Evolutionary conservation across 805 yeast genomes (phyloP).

Genomic region (Zygosaccharomyces kombuchaensis): DNA sequence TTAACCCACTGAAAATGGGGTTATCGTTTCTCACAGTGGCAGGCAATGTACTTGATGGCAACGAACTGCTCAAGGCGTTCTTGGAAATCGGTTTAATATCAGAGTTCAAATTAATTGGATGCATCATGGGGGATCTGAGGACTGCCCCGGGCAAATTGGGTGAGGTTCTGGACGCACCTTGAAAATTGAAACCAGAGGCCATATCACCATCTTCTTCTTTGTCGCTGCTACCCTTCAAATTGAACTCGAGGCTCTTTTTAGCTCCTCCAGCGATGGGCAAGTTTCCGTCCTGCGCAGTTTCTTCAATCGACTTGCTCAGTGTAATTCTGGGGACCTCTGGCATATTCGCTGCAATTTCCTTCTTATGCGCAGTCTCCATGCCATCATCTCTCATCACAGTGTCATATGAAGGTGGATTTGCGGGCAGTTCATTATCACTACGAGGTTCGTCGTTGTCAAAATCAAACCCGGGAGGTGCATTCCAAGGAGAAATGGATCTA

Average conservation of each 20-base stretch:
- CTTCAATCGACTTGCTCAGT: slow-evolving; percentile 9
- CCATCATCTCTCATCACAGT: slow-evolving; percentile 25
- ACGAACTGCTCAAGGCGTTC: not conserved
- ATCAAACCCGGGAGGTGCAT: slow-evolving; percentile 24
- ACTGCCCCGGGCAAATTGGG: slow-evolving; percentile 36
- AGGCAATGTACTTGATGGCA: slow-evolving; percentile 13
- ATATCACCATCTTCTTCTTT: slow-evolving; percentile 29
- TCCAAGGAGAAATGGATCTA: slow-evolving; percentile 44
- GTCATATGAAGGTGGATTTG: slow-evolving; percentile 36
- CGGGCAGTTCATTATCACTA: slow-evolving; percentile 17
- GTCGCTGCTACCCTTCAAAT: slow-evolving; percentile 2
- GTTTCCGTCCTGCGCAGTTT: slow-evolving; percentile 2
- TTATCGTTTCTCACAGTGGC: slow-evolving; percentile 29
- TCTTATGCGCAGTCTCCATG: slow-evolving; percentile 1
- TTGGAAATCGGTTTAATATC: slow-evolving; percentile 6
- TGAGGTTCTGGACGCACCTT: slow-evolving; percentile 27
- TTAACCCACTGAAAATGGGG: slow-evolving; percentile 25
- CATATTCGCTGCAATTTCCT: not conserved
- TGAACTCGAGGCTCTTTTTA: slow-evolving; percentile 5
- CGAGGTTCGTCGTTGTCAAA: slow-evolving; percentile 9
- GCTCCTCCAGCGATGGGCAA: not conserved
- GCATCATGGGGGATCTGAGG: slow-evolving; percentile 33
- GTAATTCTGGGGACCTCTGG: slow-evolving; percentile 9
- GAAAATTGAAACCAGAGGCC: slow-evolving; percentile 31
- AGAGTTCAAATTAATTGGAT: slow-evolving; percentile 14